These are phyloP conservation scores for Phytophthora tentaculata DNA, from an alignment of 352 stramenopile species.

Conservation along the genomic window DNA sequence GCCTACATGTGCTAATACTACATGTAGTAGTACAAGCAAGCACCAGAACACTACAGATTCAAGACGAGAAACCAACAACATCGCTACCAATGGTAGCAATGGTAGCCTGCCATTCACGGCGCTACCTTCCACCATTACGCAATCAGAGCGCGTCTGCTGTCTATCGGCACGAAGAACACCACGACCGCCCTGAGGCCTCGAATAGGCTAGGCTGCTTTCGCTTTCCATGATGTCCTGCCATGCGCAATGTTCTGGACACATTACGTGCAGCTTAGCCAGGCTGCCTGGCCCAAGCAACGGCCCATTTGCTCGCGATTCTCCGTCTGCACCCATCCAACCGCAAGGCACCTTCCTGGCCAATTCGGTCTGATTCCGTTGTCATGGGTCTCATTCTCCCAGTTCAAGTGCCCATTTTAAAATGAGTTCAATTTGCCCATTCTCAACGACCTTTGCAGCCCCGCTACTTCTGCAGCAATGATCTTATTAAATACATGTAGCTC, in stretches of 20 bases:
- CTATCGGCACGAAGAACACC: not conserved
- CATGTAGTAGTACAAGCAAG: too few species aligned
- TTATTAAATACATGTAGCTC: not conserved
- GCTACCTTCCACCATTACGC: slow-evolving; percentile 16
- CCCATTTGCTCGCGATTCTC: not conserved
- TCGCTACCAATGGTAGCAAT: too few species aligned
- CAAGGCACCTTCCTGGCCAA: slow-evolving; percentile 14
- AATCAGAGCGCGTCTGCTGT: slow-evolving; percentile 15
- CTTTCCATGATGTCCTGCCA: not conserved
- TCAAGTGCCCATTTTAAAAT: slow-evolving; percentile 1
- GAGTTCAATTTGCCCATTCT: slow-evolving; percentile 7
- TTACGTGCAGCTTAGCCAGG: not conserved
- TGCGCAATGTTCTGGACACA: slow-evolving; percentile 5
- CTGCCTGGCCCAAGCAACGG: too few species aligned
- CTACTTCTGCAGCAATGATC: too few species aligned
- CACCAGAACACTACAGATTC: not conserved
- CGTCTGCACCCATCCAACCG: not conserved
- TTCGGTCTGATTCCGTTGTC: slow-evolving; percentile 10
- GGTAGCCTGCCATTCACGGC: too few species aligned
- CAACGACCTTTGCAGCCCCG: not conserved
- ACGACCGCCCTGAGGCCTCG: too few species aligned
- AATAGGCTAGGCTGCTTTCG: too few species aligned
- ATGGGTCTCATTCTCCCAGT: not conserved
- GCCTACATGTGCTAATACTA: too few species aligned
- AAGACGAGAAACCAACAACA: not conserved